Percentiles rank a stretch among this genome's conserved stretches.
These are phyloP conservation scores for Mortierella sp. DNA, from an alignment of 371 early-diverging fungal species.

Conservation along the genomic window DNA sequence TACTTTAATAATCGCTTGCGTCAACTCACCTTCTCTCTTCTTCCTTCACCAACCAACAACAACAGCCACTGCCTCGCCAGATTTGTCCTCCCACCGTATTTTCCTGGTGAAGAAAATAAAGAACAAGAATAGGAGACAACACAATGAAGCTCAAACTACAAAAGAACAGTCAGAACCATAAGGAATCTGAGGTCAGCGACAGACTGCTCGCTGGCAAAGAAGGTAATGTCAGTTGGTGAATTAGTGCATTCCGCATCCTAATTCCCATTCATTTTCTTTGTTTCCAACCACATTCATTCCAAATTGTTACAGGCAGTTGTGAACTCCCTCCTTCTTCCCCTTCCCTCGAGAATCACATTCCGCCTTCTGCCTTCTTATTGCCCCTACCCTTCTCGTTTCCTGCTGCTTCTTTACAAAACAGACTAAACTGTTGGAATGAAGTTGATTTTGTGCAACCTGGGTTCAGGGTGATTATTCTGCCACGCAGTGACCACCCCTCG, in stretches of 20 bases:
- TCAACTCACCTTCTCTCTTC: no score
- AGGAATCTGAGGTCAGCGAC: slow-evolving; percentile 19
- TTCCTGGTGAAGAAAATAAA: background rate
- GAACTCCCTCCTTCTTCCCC: no score
- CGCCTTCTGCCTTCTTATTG: background rate
- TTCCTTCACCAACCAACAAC: no score
- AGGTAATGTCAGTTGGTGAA: slow-evolving; percentile 16
- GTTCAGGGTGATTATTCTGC: no score
- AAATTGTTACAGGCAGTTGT: no score
- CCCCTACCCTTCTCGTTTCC: background rate
- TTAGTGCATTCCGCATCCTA: background rate
- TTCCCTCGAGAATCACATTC: background rate
- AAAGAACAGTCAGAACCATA: slow-evolving; percentile 21
- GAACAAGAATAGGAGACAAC: background rate
- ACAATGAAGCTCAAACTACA: slow-evolving; percentile 46
- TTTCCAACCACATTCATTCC: background rate
- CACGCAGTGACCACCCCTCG: no score
- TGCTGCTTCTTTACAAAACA: no score
- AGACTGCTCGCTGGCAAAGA: slow-evolving; percentile 7
- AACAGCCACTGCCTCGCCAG: background rate
- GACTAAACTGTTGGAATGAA: no score
- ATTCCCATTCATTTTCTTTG: slow-evolving; percentile 5
- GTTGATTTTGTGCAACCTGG: no score
- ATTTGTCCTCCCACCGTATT: background rate
- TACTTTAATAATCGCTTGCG: no score